A percentile compares a stretch with the other conserved stretches of the same genome.
phyloP scores from a whole-genome alignment of 352 stramenopile genomes.

The Pythium sukuiense region DNA sequence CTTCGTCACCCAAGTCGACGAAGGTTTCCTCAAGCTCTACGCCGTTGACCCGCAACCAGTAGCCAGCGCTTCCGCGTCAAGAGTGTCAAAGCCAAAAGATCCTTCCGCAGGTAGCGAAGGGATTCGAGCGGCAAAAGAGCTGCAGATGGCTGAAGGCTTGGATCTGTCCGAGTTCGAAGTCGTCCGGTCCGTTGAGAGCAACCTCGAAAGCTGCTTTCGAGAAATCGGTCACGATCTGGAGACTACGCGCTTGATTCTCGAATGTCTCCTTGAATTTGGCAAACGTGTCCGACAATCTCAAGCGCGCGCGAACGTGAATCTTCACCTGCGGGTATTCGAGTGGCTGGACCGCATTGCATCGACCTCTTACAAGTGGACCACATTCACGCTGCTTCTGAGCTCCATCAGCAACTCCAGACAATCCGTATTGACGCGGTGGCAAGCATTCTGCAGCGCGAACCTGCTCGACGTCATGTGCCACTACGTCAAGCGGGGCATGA shows the following conservation, averaged over 20 bases:
- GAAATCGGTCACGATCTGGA: slow-evolving; percentile 25
- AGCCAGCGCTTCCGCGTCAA: not conserved
- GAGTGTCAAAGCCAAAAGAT: not conserved
- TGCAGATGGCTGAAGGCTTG: not conserved
- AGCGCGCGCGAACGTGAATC: not conserved
- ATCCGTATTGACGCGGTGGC: slow-evolving; percentile 34
- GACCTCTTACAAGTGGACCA: slow-evolving; percentile 63
- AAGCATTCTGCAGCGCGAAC: slow-evolving; percentile 35
- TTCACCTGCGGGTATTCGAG: slow-evolving; percentile 4
- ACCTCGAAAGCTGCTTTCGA: slow-evolving; percentile 17
- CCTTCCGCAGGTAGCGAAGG: not conserved
- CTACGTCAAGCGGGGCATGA: slow-evolving; percentile 52
- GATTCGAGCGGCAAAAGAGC: not conserved
- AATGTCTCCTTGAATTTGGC: slow-evolving; percentile 24
- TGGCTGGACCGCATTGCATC: slow-evolving; percentile 27
- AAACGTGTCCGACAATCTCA: slow-evolving; percentile 22
- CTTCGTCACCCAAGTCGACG: slow-evolving; percentile 2
- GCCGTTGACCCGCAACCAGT: not conserved
- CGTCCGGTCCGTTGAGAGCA: slow-evolving; percentile 10
- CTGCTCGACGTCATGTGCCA: slow-evolving; percentile 39
- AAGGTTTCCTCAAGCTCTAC: not conserved
- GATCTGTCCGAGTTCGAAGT: slow-evolving; percentile 1
- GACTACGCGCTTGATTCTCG: slow-evolving; percentile 23
- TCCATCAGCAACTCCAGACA: slow-evolving; percentile 21
- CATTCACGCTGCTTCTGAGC: slow-evolving; percentile 56